Percentiles rank a stretch among this genome's conserved stretches.
These are phyloP conservation scores for Dactylellina parvicollis DNA, from an alignment of 2,329 filamentous ascomycete genomes.

Conservation along the genomic window DNA sequence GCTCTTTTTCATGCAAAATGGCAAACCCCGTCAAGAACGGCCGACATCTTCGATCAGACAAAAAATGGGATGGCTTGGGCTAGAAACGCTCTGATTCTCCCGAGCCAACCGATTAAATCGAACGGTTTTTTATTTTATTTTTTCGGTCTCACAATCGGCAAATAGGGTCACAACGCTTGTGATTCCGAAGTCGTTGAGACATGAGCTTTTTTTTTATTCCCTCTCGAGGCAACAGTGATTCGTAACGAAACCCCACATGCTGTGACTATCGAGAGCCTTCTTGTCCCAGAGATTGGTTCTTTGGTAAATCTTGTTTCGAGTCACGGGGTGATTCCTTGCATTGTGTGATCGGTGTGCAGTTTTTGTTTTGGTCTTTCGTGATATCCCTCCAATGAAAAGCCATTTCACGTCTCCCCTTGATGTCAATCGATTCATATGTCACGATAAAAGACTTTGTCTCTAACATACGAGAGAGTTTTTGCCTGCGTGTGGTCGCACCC, in stretches of 20 bases:
- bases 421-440: conserved; percentile 36
- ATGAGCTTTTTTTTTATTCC: conserved; percentile 8
- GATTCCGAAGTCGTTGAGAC: conserved; percentile 48
- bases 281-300: conserved; percentile 17
- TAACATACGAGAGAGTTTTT: background rate
- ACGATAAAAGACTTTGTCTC: conserved; percentile 22
- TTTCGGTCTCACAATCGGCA: conserved; percentile 50
- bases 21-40: background rate
- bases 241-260: conserved; percentile 30
- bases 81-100: conserved; percentile 4
- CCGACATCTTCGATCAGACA: background rate
- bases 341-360: conserved; percentile 53
- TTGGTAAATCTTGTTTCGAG: conserved; percentile 44
- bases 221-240: conserved; percentile 10
- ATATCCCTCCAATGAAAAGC: conserved; percentile 49
- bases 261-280: conserved; percentile 37
- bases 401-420: conserved; percentile 42
- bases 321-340: conserved; percentile 36
- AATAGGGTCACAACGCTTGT: conserved; percentile 52
- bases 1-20: background rate
- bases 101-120: conserved; percentile 12
- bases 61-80: conserved; percentile 27
- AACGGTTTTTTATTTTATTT: conserved; percentile 19
- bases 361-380: conserved; percentile 21
- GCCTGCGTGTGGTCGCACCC: background rate